phyloP scores from a whole-genome alignment of 116 monocot genomes.

The Thalassia testudinum region DNA sequence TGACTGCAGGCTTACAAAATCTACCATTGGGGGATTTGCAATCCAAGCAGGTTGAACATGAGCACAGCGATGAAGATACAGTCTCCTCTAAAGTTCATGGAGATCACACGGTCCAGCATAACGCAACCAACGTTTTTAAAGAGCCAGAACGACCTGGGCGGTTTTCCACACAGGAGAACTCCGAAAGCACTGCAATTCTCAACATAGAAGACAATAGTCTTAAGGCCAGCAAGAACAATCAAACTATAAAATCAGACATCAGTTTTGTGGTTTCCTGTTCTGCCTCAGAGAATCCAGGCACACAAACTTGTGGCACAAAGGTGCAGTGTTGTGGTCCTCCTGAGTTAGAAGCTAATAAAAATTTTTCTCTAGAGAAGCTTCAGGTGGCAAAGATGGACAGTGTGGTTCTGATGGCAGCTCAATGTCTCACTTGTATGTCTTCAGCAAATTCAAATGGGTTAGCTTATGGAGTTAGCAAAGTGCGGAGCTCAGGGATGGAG shows the following conservation, averaged over 20 bases:
- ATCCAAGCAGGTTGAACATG: constrained; percentile 7
- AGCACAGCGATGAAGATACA: constrained; percentile 41
- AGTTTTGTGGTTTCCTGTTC: no score
- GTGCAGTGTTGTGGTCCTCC: no score
- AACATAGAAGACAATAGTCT: neutral
- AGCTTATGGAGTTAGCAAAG: neutral
- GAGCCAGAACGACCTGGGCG: neutral
- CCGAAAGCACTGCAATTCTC: neutral
- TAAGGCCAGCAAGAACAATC: neutral
- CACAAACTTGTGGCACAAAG: neutral
- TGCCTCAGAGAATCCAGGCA: neutral
- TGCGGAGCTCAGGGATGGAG: neutral
- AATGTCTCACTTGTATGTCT: constrained; percentile 12
- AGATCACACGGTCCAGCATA: neutral
- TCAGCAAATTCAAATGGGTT: constrained; percentile 6
- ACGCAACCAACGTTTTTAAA: neutral
- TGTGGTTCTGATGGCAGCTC: constrained; percentile 16
- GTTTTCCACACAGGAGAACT: neutral
- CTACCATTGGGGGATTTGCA: neutral
- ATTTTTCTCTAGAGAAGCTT: neutral
- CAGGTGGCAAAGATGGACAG: constrained; percentile 6
- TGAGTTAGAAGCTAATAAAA: neutral
- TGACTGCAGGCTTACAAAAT: neutral
- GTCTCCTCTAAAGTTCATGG: constrained; percentile 24
- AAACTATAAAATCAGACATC: neutral